Evolutionary conservation across 2,329 filamentous ascomycete genomes (phyloP).

Genomic region (Simplicillium aogashimaense): DNA sequence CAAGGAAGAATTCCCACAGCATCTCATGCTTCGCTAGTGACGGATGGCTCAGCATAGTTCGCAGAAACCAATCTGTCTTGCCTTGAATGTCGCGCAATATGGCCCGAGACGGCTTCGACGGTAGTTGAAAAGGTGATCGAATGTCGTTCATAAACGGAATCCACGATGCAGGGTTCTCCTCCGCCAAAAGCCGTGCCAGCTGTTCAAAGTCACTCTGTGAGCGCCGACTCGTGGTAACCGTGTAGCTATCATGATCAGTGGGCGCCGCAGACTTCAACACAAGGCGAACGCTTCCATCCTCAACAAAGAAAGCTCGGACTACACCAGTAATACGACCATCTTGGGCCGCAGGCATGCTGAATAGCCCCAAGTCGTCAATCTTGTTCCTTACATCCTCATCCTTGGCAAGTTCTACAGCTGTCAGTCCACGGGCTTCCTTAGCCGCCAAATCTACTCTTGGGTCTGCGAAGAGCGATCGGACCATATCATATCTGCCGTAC

Average conservation of each 20-base stretch:
- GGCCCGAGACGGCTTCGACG: conserved; percentile 80
- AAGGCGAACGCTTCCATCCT: conserved; percentile 86
- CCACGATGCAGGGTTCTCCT: conserved; percentile 94
- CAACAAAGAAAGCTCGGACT: conserved; percentile 91
- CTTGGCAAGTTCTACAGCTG: conserved; percentile 91
- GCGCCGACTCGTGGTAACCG: conserved; percentile 86
- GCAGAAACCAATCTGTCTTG: conserved; percentile 78
- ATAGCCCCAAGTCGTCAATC: conserved; percentile 85
- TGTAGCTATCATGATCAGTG: conserved; percentile 72
- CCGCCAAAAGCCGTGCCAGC: conserved; percentile 67
- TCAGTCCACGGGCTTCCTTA: conserved; percentile 78
- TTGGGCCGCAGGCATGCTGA: conserved; percentile 60
- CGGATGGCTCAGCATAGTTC: conserved; percentile 75
- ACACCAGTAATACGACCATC: conserved; percentile 85
- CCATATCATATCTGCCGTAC: conserved; percentile 90
- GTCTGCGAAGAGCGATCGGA: conserved; percentile 78
- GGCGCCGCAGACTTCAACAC: conserved; percentile 91
- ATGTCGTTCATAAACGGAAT: conserved; percentile 69
- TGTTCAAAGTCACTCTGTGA: conserved; percentile 88
- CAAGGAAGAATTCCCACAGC: conserved; percentile 97
- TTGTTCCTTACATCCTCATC: conserved; percentile 95
- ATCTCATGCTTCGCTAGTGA: conserved; percentile 95
- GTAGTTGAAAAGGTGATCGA: conserved; percentile 84
- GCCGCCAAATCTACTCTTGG: conserved; percentile 76
- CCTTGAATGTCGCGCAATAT: conserved; percentile 82